phyloP scores from a whole-genome alignment of 441 rosid species.

The Aquilaria agallochum region DNA sequence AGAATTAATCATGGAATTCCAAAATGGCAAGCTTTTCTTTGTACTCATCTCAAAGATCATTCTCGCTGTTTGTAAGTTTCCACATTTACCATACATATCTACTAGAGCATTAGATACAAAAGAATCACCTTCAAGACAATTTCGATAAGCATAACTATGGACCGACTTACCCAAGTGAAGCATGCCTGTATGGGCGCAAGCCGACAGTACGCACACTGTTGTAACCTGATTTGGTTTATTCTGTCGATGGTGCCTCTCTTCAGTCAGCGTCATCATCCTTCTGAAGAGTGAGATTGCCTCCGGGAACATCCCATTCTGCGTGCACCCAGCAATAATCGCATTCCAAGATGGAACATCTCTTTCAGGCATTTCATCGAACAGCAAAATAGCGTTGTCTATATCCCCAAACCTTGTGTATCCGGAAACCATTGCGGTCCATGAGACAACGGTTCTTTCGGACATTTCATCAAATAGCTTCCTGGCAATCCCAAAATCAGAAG shows the following conservation, averaged over 20 bases:
- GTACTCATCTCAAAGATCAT: slow-evolving; percentile 31
- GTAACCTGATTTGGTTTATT: slow-evolving; percentile 51
- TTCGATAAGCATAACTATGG: slow-evolving; percentile 45
- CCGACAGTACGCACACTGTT: slow-evolving; percentile 47
- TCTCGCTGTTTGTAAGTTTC: slow-evolving; percentile 46
- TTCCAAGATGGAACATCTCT: slow-evolving; percentile 71
- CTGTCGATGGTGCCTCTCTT: slow-evolving; percentile 4
- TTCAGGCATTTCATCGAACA: slow-evolving; percentile 55
- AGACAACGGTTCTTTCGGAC: slow-evolving; percentile 43
- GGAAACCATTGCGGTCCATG: slow-evolving; percentile 67
- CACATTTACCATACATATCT: slow-evolving; percentile 72
- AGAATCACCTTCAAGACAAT: slow-evolving; percentile 24
- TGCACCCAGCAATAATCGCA: slow-evolving; percentile 57
- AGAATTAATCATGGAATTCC: slow-evolving; percentile 69
- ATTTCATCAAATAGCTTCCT: slow-evolving; percentile 56
- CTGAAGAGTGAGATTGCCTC: slow-evolving; percentile 45
- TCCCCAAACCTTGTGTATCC: slow-evolving; percentile 48
- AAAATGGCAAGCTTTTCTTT: slow-evolving; percentile 39
- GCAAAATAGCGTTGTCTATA: slow-evolving; percentile 31
- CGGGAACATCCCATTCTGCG: slow-evolving; percentile 51
- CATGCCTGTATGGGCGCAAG: slow-evolving; percentile 55
- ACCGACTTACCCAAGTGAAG: slow-evolving; percentile 45
- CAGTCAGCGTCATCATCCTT: slow-evolving; percentile 31
- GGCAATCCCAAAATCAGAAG: slow-evolving; percentile 30
- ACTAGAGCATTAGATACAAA: slow-evolving; percentile 50